Evolutionary conservation across 768 basidiomycete species (phyloP).

Genomic region (Tubosaeta brunneosetosa): DNA sequence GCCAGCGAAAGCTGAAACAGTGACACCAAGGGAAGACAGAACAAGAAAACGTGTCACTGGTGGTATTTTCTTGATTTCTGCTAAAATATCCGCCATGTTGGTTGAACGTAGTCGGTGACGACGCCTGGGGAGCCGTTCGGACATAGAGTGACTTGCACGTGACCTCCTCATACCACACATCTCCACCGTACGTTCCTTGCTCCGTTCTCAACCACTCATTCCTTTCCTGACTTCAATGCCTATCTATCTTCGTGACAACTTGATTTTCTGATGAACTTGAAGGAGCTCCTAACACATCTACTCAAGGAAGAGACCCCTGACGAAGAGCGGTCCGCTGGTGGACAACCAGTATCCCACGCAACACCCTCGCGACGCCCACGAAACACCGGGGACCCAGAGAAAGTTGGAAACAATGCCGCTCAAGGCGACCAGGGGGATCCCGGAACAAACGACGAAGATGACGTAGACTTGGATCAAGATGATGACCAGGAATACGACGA

Average conservation of each 20-base stretch:
- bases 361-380: neutral
- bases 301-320: constrained; percentile 13
- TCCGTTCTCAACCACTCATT: neutral
- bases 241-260: neutral
- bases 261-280: constrained; percentile 13
- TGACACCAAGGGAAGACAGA: constrained; percentile 55
- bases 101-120: neutral
- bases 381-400: neutral
- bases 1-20: constrained; percentile 52
- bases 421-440: neutral
- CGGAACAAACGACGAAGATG: neutral
- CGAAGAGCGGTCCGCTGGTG: constrained; percentile 7
- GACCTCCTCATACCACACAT: neutral
- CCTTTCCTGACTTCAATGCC: constrained; percentile 8
- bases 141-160: neutral
- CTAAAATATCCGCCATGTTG: constrained; percentile 44
- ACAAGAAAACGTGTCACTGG: constrained; percentile 74
- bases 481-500: constrained; percentile 10
- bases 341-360: neutral
- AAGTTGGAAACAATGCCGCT: neutral
- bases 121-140: neutral
- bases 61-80: constrained; percentile 76
- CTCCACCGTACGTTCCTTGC: neutral
- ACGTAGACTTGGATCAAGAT: constrained; percentile 6
- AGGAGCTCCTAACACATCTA: constrained; percentile 2